Base-by-base conservation (phyloP, 805 yeast genomes). In the Ogataea naganishii region DNA sequence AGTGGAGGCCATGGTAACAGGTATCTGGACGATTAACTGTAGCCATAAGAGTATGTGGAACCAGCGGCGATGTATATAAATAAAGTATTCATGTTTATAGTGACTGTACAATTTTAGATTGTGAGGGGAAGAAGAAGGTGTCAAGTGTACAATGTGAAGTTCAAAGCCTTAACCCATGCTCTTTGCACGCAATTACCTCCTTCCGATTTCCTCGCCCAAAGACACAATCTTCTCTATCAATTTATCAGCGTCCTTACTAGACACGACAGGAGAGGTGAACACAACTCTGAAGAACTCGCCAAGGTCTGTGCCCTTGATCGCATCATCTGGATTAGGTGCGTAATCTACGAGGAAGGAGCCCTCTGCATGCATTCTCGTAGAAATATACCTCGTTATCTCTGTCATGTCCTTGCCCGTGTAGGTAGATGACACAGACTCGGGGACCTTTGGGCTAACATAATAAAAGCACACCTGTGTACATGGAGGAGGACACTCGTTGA, bases 261-360 rank as follows among this genome's bases (percentile, higher is more conserved):
- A 54, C 3, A 74, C 64, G 13, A 52, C 59, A 2, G 94, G 92
- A 30, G 86, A 73, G 51, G 80, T 80, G 53, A 84, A 75, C 5
- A 84, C 95, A 10, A 80, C 89, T 33, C 95, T 62, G 62, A 83
- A 83, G 47, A 84, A 84, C 52, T 82, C 92, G 5, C 94, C 94
- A 14, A 64, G 56, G 18, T 58, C 57, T 26, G 67, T 67, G 2
- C 53, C 56, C 3, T 56, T 36, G 7, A 47, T 45, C 6, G 54
- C 44, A 24, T 50, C 60, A 24, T 69, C 67, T 1, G 73, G 72
- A 30, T 73, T 71, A 3, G 94, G 94, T 12, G 94, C 78, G 49
- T 72, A 84, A 49, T 83, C 95, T 21, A 84, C 68, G 42, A 84
- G 58, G 47, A 78, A 83, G 44, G 71, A 65, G n/a, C 85, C 84